phyloP scores from a whole-genome alignment of 176 grass and related monocot genomes.

The Eleusine indica region DNA sequence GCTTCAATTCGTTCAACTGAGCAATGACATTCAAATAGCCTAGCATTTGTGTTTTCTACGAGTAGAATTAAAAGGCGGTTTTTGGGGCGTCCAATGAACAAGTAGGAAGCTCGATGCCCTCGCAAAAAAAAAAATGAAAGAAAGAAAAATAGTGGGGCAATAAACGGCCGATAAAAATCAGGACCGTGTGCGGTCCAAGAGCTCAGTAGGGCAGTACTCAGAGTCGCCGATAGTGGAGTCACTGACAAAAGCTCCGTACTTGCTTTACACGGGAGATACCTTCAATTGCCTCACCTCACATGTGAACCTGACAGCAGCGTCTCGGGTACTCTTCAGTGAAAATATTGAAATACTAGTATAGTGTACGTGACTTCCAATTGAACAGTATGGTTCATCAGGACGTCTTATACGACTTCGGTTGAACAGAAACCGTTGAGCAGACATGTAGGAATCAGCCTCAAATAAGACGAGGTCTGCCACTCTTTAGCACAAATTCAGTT shows the following conservation, averaged over 20 bases:
- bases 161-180: not conserved
- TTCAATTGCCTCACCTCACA: conserved; percentile 21
- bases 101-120: not conserved
- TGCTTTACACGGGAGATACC: conserved; percentile 35
- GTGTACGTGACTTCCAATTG: not conserved
- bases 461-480: too few species aligned
- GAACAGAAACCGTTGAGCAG: not conserved
- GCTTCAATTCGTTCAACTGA: not conserved
- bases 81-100: not conserved
- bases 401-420: not conserved
- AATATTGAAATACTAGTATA: not conserved
- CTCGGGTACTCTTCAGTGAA: not conserved
- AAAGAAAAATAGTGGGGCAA: not conserved
- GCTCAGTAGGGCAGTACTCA: not conserved
- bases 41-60: not conserved
- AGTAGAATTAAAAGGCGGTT: not conserved
- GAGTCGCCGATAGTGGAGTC: not conserved
- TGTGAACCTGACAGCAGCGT: not conserved
- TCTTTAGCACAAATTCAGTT: not conserved
- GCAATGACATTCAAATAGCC: not conserved
- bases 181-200: conserved; percentile 28
- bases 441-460: not conserved
- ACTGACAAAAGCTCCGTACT: conserved; percentile 15
- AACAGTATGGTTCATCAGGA: not conserved
- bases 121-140: not conserved